Percentiles rank a stretch among this genome's conserved stretches.
These are phyloP conservation scores for Pelargonium australe DNA, from an alignment of 441 rosid genomes.

Conservation along the genomic window DNA sequence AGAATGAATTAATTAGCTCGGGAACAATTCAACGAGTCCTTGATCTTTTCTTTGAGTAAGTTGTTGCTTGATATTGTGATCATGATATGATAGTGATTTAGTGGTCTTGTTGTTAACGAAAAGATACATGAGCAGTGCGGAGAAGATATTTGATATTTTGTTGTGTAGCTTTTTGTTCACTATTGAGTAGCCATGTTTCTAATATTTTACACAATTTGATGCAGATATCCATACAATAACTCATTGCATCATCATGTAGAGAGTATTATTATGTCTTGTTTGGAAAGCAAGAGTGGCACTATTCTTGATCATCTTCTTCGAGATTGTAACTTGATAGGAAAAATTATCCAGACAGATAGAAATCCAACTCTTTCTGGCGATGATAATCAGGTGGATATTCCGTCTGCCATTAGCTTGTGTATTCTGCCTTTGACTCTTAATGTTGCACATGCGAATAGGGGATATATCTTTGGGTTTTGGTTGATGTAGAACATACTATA, in stretches of 20 bases:
- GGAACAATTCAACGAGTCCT: constrained; percentile 70
- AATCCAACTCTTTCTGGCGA: constrained; percentile 52
- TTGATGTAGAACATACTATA: not conserved
- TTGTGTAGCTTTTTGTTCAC: not conserved
- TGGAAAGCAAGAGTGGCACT: constrained; percentile 61
- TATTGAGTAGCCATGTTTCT: not conserved
- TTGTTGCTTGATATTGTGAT: constrained; percentile 10
- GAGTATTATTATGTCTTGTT: constrained; percentile 71
- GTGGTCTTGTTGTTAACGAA: not conserved
- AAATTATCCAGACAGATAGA: constrained; percentile 63
- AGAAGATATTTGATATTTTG: not conserved
- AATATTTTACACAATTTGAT: constrained; percentile 1
- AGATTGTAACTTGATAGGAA: constrained; percentile 78
- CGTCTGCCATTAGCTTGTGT: not conserved
- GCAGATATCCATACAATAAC: constrained; percentile 91
- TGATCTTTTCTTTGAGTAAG: constrained; percentile 90
- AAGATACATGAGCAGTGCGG: not conserved
- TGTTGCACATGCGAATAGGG: not conserved
- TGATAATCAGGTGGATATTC: constrained; percentile 26
- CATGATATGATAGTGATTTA: not conserved
- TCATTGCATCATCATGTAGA: constrained; percentile 94
- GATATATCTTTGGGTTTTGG: not conserved
- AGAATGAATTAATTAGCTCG: constrained; percentile 69
- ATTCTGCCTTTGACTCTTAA: not conserved
- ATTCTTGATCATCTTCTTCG: constrained; percentile 70